Conservation (phyloP, 257 asterid genomes). For the Verbascum thapsus region DNA sequence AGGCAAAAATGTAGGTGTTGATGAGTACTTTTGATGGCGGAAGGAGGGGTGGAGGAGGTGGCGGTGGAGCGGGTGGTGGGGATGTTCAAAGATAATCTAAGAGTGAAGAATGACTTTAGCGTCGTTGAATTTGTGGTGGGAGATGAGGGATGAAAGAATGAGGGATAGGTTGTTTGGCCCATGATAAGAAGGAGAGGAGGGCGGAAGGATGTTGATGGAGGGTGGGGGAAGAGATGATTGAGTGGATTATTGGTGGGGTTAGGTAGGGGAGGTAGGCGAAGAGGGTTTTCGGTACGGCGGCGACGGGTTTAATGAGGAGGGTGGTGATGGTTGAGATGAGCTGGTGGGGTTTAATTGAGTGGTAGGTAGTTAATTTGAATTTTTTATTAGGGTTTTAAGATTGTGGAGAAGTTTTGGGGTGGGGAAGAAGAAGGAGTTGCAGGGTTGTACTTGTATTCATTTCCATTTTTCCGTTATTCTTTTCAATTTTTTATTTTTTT, state of each 20-base stretch:
- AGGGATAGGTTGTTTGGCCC: slow-evolving; percentile 42
- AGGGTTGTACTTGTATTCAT: not conserved
- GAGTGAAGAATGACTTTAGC: slow-evolving; percentile 57
- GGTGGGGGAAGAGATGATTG: slow-evolving; percentile 59
- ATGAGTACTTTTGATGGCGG: slow-evolving; percentile 55
- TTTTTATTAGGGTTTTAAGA: slow-evolving; percentile 24
- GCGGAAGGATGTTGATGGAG: slow-evolving; percentile 54
- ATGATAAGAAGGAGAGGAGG: slow-evolving; percentile 56
- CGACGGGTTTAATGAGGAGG: slow-evolving; percentile 40
- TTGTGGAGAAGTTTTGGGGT: not conserved
- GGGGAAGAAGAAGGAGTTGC: not conserved
- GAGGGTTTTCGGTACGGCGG: slow-evolving; percentile 42
- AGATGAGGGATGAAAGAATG: slow-evolving; percentile 56
- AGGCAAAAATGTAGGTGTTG: slow-evolving; percentile 60
- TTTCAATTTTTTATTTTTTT: too few species aligned
- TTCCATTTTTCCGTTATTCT: not conserved
- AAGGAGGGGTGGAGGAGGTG: slow-evolving; percentile 76
- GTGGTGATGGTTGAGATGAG: slow-evolving; percentile 52
- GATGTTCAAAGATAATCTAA: slow-evolving; percentile 66
- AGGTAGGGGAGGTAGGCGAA: slow-evolving; percentile 56
- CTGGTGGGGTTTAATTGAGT: slow-evolving; percentile 42
- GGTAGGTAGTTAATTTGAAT: slow-evolving; percentile 16
- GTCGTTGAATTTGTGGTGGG: slow-evolving; percentile 55
- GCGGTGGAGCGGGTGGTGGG: slow-evolving; percentile 68
- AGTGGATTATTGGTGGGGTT: slow-evolving; percentile 57